Evolutionary conservation across 169 alveolate species (phyloP), one percentile per base, ranked within the genome.

Genomic region (Plasmodium berghei): DNA sequence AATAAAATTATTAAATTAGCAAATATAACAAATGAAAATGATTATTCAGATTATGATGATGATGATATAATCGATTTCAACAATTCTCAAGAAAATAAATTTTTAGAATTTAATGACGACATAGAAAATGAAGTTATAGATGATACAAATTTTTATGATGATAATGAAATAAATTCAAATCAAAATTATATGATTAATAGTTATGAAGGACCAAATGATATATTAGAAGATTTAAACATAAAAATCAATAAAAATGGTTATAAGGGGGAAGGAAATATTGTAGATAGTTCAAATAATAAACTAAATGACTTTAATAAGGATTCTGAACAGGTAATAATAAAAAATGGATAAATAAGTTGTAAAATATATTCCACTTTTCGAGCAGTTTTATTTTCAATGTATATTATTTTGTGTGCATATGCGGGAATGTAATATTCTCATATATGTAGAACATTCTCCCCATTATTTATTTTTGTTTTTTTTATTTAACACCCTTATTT

Each of bases 51-150:
- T 48, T 26, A 63, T 54, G 80, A 71, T 24, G 56, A 45, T 58
- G 52, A 59, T 63, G 14, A 48, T 28, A 16, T 46, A 54, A 59
- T 42, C 14, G 80, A 64, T 54, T 77, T 45, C 9, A 80, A 46
- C 9, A 28, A 64, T 26, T 24, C 20, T 34, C 64, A 64, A 61
- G 64, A 80, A 52, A 63, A 80, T 34, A 80, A 80, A 48, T 80
- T 80, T 59, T 71, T 80, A 63, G 73, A 69, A 14, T 91, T 73
- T 62, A 61, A 87, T 87, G 94, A 86, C n/a, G 90, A 73, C 40
- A 72, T 55, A 34, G 62, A 62, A 5, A 90, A 48, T 54, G 86
- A 73, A 20, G 20, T 22, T 46, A 14, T 24, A 22, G 62, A 34
- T 46, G 74, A 75, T 63, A 28, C 61, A 42, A 22, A 12, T 63